Evolutionary conservation across 2,329 filamentous ascomycete genomes (phyloP).

Genomic region (Pezicula radicicola): DNA sequence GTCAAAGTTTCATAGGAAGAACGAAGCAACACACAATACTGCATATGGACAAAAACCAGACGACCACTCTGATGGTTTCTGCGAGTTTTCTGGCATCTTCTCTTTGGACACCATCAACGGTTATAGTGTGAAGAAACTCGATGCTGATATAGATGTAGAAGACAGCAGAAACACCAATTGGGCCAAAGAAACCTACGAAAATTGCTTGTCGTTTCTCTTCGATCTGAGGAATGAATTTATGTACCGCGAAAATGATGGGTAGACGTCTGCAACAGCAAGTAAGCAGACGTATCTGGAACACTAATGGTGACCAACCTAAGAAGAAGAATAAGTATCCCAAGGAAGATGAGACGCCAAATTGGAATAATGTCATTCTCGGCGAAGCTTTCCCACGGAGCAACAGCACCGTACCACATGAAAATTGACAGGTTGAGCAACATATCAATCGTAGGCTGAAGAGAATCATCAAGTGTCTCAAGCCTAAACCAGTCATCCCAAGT

Average conservation of each 20-base stretch:
- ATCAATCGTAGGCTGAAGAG: conserved; percentile 89
- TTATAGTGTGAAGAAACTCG: conserved; percentile 65
- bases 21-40: conserved; percentile 63
- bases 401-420: conserved; percentile 88
- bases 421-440: conserved; percentile 88
- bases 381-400: conserved; percentile 78
- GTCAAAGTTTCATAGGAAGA: not conserved
- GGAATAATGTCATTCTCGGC: conserved; percentile 65
- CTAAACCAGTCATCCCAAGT: conserved; percentile 96
- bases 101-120: conserved; percentile 56
- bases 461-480: conserved; percentile 83
- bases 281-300: not conserved
- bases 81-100: conserved; percentile 63
- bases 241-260: conserved; percentile 71
- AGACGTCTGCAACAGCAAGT: conserved; percentile 44
- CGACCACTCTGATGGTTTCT: conserved; percentile 67
- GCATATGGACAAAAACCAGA: conserved; percentile 84
- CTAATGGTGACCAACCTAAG: conserved; percentile 45
- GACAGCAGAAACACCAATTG: conserved; percentile 84
- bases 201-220: conserved; percentile 70
- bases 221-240: conserved; percentile 77
- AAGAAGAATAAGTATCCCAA: conserved; percentile 75
- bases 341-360: conserved; percentile 66
- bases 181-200: conserved; percentile 91
- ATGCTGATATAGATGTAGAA: conserved; percentile 84